phyloP scores from a whole-genome alignment of 164 flowering plant species.

The Vitis amurensis region DNA sequence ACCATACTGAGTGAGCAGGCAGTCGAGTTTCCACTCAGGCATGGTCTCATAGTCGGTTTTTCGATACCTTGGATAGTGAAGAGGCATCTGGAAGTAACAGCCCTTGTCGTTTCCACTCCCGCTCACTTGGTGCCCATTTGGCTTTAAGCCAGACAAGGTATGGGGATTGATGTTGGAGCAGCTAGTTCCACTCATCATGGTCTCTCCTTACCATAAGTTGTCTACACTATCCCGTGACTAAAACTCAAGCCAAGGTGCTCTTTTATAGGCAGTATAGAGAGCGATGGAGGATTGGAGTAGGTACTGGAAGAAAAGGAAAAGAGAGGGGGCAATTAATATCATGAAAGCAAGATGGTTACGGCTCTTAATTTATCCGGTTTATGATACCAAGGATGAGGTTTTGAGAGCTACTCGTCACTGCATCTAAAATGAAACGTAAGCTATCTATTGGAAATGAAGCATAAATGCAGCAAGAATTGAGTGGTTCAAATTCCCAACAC shows the following conservation, averaged over 20 bases:
- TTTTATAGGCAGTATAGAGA: constrained; percentile 1
- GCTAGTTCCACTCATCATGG: constrained; percentile 8
- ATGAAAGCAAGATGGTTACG: constrained; percentile 1
- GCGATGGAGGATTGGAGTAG: neutral
- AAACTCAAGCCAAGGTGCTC: neutral
- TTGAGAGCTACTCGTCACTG: too few species aligned
- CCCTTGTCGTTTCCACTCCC: neutral
- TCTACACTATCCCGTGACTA: too few species aligned
- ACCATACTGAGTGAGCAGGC: constrained; percentile 31
- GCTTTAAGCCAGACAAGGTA: neutral
- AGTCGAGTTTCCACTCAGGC: constrained; percentile 42
- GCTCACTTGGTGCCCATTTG: constrained; percentile 12
- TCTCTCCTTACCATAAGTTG: too few species aligned
- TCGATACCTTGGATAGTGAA: constrained; percentile 35
- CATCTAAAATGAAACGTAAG: too few species aligned
- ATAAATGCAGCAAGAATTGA: too few species aligned
- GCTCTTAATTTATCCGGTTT: neutral
- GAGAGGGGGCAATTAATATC: neutral
- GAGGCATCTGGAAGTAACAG: constrained; percentile 35
- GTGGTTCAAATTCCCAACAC: too few species aligned
- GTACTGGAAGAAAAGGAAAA: neutral
- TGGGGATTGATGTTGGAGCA: neutral
- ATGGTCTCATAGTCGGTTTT: constrained; percentile 33
- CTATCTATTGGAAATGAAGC: too few species aligned
- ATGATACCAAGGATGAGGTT: too few species aligned